Evolutionary conservation across 108 stramenopile genomes (phyloP), one percentile per base, ranked within the genome.

Genomic region (Seminavis robusta): DNA sequence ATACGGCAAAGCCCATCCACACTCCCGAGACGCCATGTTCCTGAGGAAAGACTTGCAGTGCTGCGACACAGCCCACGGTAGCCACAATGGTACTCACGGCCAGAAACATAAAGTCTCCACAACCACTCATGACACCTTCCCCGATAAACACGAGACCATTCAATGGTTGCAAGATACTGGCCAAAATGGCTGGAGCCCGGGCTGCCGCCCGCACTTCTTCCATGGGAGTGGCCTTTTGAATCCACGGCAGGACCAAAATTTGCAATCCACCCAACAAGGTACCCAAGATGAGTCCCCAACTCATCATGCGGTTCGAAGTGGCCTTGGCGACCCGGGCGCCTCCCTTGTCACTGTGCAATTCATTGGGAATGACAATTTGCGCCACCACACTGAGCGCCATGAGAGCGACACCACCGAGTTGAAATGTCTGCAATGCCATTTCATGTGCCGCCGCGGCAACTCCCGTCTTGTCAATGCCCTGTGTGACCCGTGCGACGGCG

Each of bases 1-100:
- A 90, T 6, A 94, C 83, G 1, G 82, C 88, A 61, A 90, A 90
- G 11, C 82, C 78, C 58, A 90, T 70, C 89, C 89, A 90, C 1
- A 90, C 89, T 27, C 93, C 87, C 6, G 83, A 74, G 3, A 90
- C 49, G 1, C 87, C 88, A 64, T 66, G 68, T 21, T 61, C 72
- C 10, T 65, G 74, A 11, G 87, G 83, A 13, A 90, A 71, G 21
- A 76, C 63, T 23, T 74, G 52, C 33, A 94, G 67, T 3, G 87
- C 83, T 47, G 79, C 57, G 39, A 90, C 47, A 56, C 83, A 84
- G 16, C 78, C 87, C 28, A 57, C 40, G 4, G 86, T 88, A 26
- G 93, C 93, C 3, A 80, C 67, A 25, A 86, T 53, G 23, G 87
- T 90, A 42, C 75, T 77, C 24, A 86, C 36, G 0, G 89, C n/a